These are phyloP conservation scores for Zygosaccharomyces sapae DNA, from an alignment of 1,139 yeast genomes.

Conservation along the genomic window DNA sequence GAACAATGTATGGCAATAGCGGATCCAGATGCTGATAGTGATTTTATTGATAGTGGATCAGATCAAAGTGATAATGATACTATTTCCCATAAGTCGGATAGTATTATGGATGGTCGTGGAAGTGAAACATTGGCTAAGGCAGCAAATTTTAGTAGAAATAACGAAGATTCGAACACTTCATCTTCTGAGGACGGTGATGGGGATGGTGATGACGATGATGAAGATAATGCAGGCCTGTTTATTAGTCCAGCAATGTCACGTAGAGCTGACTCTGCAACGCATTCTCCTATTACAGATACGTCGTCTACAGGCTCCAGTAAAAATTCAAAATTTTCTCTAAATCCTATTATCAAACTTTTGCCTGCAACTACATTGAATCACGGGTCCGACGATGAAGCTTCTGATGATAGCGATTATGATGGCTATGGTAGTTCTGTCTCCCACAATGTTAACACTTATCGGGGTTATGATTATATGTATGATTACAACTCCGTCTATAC, in stretches of 20 bases:
- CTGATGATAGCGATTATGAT: slow-evolving; percentile 46
- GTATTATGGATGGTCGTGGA: slow-evolving; percentile 13
- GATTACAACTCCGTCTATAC: slow-evolving; percentile 83
- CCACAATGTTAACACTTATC: slow-evolving; percentile 67
- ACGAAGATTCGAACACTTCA: slow-evolving; percentile 22
- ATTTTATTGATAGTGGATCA: slow-evolving; percentile 36
- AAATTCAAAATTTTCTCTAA: slow-evolving; percentile 22
- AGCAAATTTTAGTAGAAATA: slow-evolving; percentile 14
- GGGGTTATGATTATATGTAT: slow-evolving; percentile 81
- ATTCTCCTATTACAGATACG: slow-evolving; percentile 31
- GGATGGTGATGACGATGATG: slow-evolving; percentile 18
- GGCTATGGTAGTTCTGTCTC: slow-evolving; percentile 52
- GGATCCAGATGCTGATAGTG: slow-evolving; percentile 40
- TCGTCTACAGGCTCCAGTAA: slow-evolving; percentile 35
- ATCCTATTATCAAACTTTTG: slow-evolving; percentile 62
- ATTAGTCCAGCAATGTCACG: slow-evolving; percentile 35
- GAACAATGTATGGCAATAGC: slow-evolving; percentile 84
- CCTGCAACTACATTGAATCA: slow-evolving; percentile 81
- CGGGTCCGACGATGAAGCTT: slow-evolving; percentile 69
- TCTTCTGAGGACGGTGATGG: slow-evolving; percentile 34
- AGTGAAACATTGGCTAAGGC: slow-evolving; percentile 10
- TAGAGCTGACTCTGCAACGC: slow-evolving; percentile 24
- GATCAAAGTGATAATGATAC: slow-evolving; percentile 26
- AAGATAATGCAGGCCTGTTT: slow-evolving; percentile 39
- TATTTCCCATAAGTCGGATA: slow-evolving; percentile 21